Evolutionary conservation across 2,329 filamentous ascomycete genomes (phyloP).

Genomic region (Sporothrix mexicana): DNA sequence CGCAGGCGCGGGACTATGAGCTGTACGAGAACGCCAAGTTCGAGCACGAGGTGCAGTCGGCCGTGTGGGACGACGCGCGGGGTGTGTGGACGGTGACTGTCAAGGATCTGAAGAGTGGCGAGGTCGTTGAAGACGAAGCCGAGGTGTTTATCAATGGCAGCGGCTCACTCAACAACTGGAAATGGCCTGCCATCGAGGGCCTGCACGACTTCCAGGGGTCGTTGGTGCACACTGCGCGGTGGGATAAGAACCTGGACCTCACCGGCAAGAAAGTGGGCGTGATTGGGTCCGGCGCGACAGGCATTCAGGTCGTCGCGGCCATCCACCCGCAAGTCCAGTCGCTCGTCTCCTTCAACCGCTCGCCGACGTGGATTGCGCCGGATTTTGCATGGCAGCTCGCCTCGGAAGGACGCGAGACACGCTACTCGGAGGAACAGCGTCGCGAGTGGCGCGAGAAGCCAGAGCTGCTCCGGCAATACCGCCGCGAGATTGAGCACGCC

Average conservation of each 20-base stretch:
- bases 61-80: slow-evolving; percentile 29
- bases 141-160: slow-evolving; percentile 28
- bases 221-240: slow-evolving; percentile 61
- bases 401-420: slow-evolving; percentile 20
- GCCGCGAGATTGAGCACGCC: slow-evolving; percentile 30
- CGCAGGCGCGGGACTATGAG: slow-evolving; percentile 25
- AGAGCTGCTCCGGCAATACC: slow-evolving; percentile 23
- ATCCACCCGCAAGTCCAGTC: slow-evolving; percentile 20
- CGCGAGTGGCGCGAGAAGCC: slow-evolving; percentile 28
- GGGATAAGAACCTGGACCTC: slow-evolving; percentile 56
- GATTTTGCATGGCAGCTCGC: slow-evolving; percentile 21
- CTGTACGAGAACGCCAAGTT: slow-evolving; percentile 28
- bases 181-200: slow-evolving; percentile 57
- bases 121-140: slow-evolving; percentile 14
- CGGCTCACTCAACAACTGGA: slow-evolving; percentile 48
- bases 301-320: slow-evolving; percentile 51
- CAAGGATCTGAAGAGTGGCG: slow-evolving; percentile 1
- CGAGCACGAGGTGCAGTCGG: slow-evolving; percentile 15
- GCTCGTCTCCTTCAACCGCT: slow-evolving; percentile 44
- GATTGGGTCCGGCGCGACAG: slow-evolving; percentile 60
- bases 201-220: slow-evolving; percentile 56
- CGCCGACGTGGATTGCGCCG: slow-evolving; percentile 43
- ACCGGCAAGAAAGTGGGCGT: slow-evolving; percentile 55
- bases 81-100: slow-evolving; percentile 25
- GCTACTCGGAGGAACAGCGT: slow-evolving; percentile 33